Evolutionary conservation across 371 early-diverging fungal species (phyloP).

Genomic region (Mortierella polycephala): DNA sequence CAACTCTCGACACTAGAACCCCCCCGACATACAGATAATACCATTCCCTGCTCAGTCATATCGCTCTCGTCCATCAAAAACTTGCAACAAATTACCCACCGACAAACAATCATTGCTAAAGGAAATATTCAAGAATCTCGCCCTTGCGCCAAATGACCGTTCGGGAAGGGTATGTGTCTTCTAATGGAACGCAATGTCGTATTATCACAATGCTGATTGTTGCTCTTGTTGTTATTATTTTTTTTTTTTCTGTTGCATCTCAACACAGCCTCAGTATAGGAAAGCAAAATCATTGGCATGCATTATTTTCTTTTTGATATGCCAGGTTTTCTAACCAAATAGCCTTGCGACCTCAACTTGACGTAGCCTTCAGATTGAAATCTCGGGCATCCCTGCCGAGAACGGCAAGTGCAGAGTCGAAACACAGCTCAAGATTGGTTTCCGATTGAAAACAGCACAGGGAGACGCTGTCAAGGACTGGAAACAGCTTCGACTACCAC

Average conservation of each 20-base stretch:
- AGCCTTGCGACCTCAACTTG: background rate
- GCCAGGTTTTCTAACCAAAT: background rate
- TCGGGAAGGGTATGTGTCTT: constrained; percentile 49
- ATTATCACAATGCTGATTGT: too few species aligned
- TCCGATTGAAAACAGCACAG: constrained; percentile 64
- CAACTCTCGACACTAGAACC: too few species aligned
- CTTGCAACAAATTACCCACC: background rate
- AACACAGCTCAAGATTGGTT: constrained; percentile 78
- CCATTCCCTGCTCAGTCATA: too few species aligned
- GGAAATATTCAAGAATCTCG: background rate
- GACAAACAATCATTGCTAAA: background rate
- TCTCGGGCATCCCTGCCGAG: constrained; percentile 73
- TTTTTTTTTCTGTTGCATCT: too few species aligned
- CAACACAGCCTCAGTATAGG: too few species aligned
- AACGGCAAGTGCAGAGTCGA: constrained; percentile 82
- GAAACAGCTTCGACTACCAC: constrained; percentile 76
- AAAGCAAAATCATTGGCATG: too few species aligned
- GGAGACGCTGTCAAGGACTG: constrained; percentile 69
- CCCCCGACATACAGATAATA: too few species aligned
- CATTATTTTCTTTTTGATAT: background rate
- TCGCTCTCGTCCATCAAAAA: too few species aligned
- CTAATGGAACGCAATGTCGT: background rate
- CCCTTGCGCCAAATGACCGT: constrained; percentile 49
- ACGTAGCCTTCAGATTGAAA: constrained; percentile 57
- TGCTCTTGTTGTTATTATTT: too few species aligned